Conservation (phyloP, 306 rosid genomes). For the Trichosanthes cucumerina region DNA sequence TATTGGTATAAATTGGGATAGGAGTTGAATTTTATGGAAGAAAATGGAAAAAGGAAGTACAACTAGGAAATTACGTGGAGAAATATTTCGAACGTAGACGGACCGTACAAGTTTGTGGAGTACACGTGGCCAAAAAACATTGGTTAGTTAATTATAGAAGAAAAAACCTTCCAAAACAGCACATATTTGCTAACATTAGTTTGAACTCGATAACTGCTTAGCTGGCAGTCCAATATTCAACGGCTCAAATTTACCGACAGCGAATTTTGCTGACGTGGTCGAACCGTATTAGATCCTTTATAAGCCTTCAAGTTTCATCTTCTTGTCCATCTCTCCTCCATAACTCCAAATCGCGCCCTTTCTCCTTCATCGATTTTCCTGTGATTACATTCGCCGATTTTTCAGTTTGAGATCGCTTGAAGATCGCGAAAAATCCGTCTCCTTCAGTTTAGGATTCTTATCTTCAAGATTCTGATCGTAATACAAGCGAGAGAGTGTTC, state of each 20-base stretch:
- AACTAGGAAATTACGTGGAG: slow-evolving; percentile 1
- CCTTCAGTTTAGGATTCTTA: background rate
- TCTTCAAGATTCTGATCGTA: background rate
- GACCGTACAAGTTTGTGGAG: background rate
- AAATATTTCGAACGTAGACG: background rate
- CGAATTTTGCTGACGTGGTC: background rate
- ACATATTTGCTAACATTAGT: slow-evolving; percentile 9
- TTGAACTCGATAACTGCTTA: slow-evolving; percentile 5
- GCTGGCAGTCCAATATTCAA: slow-evolving; percentile 9
- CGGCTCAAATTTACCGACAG: slow-evolving; percentile 6
- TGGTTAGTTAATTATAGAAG: background rate
- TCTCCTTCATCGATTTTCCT: background rate
- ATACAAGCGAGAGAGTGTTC: background rate
- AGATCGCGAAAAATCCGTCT: background rate
- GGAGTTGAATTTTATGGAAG: background rate
- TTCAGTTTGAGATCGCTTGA: background rate
- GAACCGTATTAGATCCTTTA: background rate
- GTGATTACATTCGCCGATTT: too few relatives aligned
- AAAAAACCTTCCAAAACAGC: slow-evolving; percentile 3
- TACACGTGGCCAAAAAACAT: background rate
- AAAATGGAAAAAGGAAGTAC: background rate
- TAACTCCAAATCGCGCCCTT: background rate
- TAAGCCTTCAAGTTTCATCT: background rate
- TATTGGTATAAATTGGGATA: background rate
- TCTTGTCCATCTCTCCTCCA: background rate